Evolutionary conservation across 202 grass and related monocot species (phyloP), one percentile per base, ranked within the genome.

Genomic region (Schoenoplectus tabernaemontani): DNA sequence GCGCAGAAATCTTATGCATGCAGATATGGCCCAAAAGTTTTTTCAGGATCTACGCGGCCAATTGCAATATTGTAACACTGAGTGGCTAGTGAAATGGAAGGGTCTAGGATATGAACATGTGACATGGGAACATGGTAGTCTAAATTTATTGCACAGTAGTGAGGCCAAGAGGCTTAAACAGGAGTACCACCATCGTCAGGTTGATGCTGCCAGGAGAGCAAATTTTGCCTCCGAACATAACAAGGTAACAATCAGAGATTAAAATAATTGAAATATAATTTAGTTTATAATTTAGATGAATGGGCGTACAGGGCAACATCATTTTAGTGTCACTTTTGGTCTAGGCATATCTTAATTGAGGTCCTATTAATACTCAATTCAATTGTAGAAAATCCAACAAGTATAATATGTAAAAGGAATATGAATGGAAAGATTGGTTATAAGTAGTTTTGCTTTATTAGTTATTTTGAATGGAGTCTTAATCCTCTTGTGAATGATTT

Each of bases 31-130:
- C 66, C 48, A 83, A 76, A 74, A 83, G 30, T 92, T 92, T 54
- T 87, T 83, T 72, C 15, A 36, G 61, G 58, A 54, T 59, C 62
- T 64, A 68, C 67, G 38, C 61, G 34, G 22, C 76, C 58, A 74
- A 4, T 39, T 81, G 48, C 13, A 38, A 70, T 76, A 80, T 64
- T 92, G 84, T 76, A 87, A 78, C 66, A 50, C 42, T 80, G 90
- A 92, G 78, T 92, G 86, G 86, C 70, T 89, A 57, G 87, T 92
- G 41, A 92, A 89, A 87, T 92, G 90, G 90, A 92, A 81, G 63
- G 79, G 68, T 78, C 83, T 89, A 83, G 84, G 90, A 64, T 92
- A 92, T 46, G 84, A 87, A 51, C 47, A 89, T 43, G 82, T 66
- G 41, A 92, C 90, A 80, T 92, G 90, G 90, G 90, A 92, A 57